Percentiles rank a stretch among this genome's conserved stretches.
Conservation (phyloP, 2,329 filamentous ascomycete species). For the Fusarium sp. region DNA sequence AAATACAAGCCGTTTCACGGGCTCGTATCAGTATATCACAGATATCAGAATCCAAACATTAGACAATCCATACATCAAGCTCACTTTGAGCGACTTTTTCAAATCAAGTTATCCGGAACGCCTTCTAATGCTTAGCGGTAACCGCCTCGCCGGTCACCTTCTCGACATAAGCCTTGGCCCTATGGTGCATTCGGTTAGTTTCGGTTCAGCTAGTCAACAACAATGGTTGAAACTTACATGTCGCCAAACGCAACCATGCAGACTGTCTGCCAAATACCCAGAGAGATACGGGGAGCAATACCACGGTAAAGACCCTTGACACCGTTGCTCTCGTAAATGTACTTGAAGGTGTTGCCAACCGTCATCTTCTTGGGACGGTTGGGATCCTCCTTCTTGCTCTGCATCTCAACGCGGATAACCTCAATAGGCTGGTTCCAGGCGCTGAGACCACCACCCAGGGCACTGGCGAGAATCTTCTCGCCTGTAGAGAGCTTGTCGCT, state of each 20-base stretch:
- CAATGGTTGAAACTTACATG: conserved; percentile 75
- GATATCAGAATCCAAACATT: conserved; percentile 39
- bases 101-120: conserved; percentile 48
- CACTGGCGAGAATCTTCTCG: conserved; percentile 91
- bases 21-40: conserved; percentile 28
- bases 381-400: conserved; percentile 97
- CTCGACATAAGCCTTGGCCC: conserved; percentile 76
- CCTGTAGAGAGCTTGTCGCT: conserved; percentile 79
- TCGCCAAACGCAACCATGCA: conserved; percentile 99
- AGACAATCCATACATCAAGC: conserved; percentile 36
- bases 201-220: background rate
- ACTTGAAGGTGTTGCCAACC: conserved; percentile 84
- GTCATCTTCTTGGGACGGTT: conserved; percentile 99
- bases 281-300: conserved; percentile 91
- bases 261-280: conserved; percentile 98
- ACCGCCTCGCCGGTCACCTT: conserved; percentile 74
- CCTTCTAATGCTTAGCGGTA: conserved; percentile 75
- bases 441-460: conserved; percentile 90
- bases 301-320: conserved; percentile 94
- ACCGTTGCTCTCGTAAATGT: conserved; percentile 93
- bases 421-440: conserved; percentile 99
- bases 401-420: conserved; percentile 99
- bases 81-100: conserved; percentile 37
- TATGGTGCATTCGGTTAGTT: conserved; percentile 53
- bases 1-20: conserved; percentile 12